A percentile compares a stretch with the other conserved stretches of the same genome.
phyloP scores from a whole-genome alignment of 139 green algal species.

The Haematococcus sp. region DNA sequence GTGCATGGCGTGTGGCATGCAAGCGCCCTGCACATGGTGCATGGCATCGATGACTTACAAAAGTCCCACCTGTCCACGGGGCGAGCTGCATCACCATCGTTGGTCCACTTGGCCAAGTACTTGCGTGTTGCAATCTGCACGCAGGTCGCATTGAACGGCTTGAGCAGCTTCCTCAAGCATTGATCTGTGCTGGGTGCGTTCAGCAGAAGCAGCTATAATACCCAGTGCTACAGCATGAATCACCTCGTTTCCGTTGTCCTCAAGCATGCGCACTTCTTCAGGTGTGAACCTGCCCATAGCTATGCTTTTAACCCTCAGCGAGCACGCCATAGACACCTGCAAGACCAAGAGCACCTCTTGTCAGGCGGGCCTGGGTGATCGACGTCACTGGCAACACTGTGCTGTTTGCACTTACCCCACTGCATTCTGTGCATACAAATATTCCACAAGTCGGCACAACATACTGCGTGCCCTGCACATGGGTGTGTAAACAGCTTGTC shows the following conservation, averaged over 20 bases:
- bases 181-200: background rate
- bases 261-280: slow-evolving; percentile 17
- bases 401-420: no score
- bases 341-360: no score
- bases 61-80: slow-evolving; percentile 6
- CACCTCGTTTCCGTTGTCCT: slow-evolving; percentile 19
- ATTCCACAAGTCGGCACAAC: slow-evolving; percentile 12
- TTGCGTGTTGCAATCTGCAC: background rate
- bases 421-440: slow-evolving; percentile 24
- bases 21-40: no score
- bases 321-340: no score
- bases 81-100: background rate
- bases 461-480: slow-evolving; percentile 18
- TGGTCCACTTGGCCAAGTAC: slow-evolving; percentile 3
- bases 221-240: background rate
- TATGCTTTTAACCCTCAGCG: no score
- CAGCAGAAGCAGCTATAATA: background rate
- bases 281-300: slow-evolving; percentile 22
- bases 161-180: slow-evolving; percentile 9
- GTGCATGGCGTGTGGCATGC: no score
- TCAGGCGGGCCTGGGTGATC: no score
- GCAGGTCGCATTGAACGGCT: background rate
- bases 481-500: background rate
- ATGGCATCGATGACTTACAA: no score
- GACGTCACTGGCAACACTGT: no score